Evolutionary conservation across 2,329 filamentous ascomycete species (phyloP).

Genomic region (Juglanconis oblonga): DNA sequence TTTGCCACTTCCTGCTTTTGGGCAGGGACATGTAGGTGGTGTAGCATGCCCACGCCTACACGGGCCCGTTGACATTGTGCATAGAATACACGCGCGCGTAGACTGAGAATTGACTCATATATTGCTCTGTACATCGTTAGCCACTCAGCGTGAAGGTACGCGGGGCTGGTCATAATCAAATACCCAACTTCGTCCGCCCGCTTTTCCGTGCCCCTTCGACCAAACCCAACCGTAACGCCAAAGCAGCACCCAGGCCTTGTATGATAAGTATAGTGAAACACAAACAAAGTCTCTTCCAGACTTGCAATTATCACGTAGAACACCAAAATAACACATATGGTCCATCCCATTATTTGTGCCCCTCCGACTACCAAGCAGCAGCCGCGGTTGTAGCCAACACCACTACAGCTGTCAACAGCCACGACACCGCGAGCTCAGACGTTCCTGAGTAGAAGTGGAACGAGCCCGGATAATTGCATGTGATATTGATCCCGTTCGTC

Average conservation of each 20-base stretch:
- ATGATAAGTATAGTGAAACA: not conserved
- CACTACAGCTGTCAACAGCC: constrained; percentile 19
- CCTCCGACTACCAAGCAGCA: constrained; percentile 3
- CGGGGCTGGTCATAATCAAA: not conserved
- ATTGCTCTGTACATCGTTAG: not conserved
- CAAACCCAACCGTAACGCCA: not conserved
- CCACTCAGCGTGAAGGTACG: not conserved
- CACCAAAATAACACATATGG: not conserved
- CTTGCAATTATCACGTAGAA: not conserved
- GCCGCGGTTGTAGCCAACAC: not conserved
- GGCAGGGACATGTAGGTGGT: too few relatives aligned
- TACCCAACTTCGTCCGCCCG: not conserved
- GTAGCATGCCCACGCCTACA: too few relatives aligned
- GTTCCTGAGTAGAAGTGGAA: constrained; percentile 46
- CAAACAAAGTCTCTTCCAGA: too few relatives aligned
- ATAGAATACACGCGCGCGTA: too few relatives aligned
- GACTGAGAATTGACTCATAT: too few relatives aligned
- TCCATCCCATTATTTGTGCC: not conserved
- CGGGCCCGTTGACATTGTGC: too few relatives aligned
- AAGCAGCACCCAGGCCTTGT: not conserved
- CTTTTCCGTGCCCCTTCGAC: not conserved
- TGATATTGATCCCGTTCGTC: constrained; percentile 26
- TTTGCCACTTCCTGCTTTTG: too few relatives aligned
- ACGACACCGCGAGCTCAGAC: constrained; percentile 21
- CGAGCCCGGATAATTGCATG: constrained; percentile 62